These are phyloP conservation scores for Mortierella claussenii DNA, from an alignment of 192 early-diverging fungal genomes.

Conservation along the genomic window DNA sequence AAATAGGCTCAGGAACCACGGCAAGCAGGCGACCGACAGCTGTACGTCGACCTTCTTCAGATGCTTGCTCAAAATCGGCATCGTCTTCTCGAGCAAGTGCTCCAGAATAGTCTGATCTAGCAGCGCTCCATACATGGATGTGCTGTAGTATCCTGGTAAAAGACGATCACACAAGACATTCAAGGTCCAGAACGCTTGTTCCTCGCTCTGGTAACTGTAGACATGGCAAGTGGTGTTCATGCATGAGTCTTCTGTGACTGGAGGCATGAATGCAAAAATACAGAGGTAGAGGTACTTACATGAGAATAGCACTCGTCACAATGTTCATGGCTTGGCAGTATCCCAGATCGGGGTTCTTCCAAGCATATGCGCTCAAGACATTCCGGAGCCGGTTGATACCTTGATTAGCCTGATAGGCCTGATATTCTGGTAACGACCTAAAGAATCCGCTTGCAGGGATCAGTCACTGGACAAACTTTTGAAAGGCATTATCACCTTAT, in stretches of 20 bases:
- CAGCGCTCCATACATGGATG: slow-evolving; percentile 97
- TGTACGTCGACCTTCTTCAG: slow-evolving; percentile 92
- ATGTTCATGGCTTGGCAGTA: slow-evolving; percentile 99
- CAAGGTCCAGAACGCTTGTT: slow-evolving; percentile 98
- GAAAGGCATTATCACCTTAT: background rate
- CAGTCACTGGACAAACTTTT: background rate
- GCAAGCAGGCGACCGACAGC: slow-evolving; percentile 94
- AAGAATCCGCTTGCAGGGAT: background rate
- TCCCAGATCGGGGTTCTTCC: slow-evolving; percentile 92
- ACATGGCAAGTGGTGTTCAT: background rate
- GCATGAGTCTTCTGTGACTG: no score
- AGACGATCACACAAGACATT: slow-evolving; percentile 89
- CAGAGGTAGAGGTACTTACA: slow-evolving; percentile 55
- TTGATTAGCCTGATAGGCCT: slow-evolving; percentile 89
- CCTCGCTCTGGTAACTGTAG: slow-evolving; percentile 84
- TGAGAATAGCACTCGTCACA: slow-evolving; percentile 92
- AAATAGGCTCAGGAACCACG: slow-evolving; percentile 97
- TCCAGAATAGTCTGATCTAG: slow-evolving; percentile 97
- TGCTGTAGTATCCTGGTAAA: slow-evolving; percentile 96
- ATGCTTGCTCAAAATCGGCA: slow-evolving; percentile 89
- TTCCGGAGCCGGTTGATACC: slow-evolving; percentile 95
- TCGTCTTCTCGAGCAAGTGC: slow-evolving; percentile 84
- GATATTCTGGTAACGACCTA: slow-evolving; percentile 93
- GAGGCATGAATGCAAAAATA: no score
- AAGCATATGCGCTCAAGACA: slow-evolving; percentile 88